Evolutionary conservation across 371 early-diverging fungal species (phyloP), one percentile per base, ranked within the genome.

Genomic region (Syncephalastrum racemosum): DNA sequence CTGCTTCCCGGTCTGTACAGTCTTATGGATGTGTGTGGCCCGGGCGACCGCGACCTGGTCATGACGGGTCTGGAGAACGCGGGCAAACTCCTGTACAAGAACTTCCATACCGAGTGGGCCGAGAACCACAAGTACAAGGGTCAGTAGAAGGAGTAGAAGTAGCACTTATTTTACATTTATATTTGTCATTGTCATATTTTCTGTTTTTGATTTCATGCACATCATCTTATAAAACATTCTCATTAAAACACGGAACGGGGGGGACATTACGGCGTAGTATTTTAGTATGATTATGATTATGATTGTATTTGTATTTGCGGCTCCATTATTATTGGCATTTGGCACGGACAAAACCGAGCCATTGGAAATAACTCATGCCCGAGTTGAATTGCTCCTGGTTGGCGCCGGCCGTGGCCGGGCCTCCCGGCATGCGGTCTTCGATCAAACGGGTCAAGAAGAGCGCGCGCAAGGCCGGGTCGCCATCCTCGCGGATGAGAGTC

Each of bases 401-500:
- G 24, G 73, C 71, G 13, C 79, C 79, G 19, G 77, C 77, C 25
- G 57, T 50, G 15, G 64, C 48, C 22, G 77, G 77, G 1, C 74
- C 77, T 16, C 62, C 56, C 13, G 70, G 64, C 45, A 68, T 66
- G 15, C 79, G 65, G 67, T 97, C 98, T 75, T 96, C 95, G 39
- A 96, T 79, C 62, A 98, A 70, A 56, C 91, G 90, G 44, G 88
- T 83, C 67, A 93, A 56, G 77, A 95, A 92, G 90, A 85, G 79
- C 67, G 89, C 74, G 18, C 93, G 80, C 59, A 95, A 60, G 7
- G 77, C 73, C 15, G 91, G 90, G 62, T 95, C 94, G 4, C 92
- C 93, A 59, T 97, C 96, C 68, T 97, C 97, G 67, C 90, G 90
- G 55, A 95, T 86, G 49, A 97, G 69, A 60, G 88, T 91, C 12